phyloP scores from a whole-genome alignment of 305 asterid species.

The Solanum hybrid region DNA sequence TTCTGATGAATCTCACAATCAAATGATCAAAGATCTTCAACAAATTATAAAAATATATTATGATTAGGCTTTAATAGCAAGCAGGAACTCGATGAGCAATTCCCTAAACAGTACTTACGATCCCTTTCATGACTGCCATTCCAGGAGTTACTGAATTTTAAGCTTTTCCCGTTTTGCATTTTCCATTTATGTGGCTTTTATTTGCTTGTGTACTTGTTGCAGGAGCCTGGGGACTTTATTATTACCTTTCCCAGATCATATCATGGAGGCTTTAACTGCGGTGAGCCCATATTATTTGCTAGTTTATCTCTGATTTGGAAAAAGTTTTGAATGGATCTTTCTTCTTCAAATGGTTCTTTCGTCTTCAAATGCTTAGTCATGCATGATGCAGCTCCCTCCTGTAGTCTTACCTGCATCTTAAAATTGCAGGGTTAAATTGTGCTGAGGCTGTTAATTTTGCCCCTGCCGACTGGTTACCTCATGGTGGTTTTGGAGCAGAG shows the following conservation, averaged over 20 bases:
- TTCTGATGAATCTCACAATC: not conserved
- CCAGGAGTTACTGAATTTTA: not conserved
- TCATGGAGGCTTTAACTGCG: conserved; percentile 97
- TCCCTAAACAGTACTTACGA: not conserved
- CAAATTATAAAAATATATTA: not conserved
- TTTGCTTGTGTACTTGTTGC: conserved; percentile 17
- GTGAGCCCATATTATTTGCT: conserved; percentile 34
- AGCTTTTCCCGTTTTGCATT: not conserved
- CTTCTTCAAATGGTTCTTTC: not conserved
- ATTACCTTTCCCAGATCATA: conserved; percentile 94
- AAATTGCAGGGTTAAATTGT: conserved; percentile 74
- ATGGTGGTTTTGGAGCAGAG: conserved; percentile 96
- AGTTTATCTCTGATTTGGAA: not conserved
- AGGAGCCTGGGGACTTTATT: conserved; percentile 97
- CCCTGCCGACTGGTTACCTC: conserved; percentile 98
- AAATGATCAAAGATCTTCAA: not conserved
- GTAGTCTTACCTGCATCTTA: conserved; percentile 16
- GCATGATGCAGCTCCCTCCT: not conserved
- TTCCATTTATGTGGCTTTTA: not conserved
- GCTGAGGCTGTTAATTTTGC: conserved; percentile 99
- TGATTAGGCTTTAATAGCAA: not conserved
- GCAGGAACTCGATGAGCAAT: not conserved
- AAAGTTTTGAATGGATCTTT: not conserved
- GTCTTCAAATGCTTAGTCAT: not conserved
- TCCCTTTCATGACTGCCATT: not conserved